Base-by-base conservation (phyloP, 2,329 filamentous ascomycete species). In the Alternaria hordeiaustralica region DNA sequence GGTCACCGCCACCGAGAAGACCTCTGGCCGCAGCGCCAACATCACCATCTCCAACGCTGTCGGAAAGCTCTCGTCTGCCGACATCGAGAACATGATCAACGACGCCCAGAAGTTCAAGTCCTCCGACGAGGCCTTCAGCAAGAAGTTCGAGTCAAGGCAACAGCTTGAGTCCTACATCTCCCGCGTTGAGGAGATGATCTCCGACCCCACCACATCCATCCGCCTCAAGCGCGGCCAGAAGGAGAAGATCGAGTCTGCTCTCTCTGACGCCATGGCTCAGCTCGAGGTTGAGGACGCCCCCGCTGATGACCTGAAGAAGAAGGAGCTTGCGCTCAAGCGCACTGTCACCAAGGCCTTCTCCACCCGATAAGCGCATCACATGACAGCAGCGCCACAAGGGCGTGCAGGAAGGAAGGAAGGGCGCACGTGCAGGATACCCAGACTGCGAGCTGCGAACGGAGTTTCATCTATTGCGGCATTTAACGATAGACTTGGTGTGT, bases 11-110 rank as follows among this genome's bases (percentile, higher is more conserved):
- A 97, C 95, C 51, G 96, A 99, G 89, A 99, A 99, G 90, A 95
- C 93, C 75, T 97, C 96, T 33, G 96, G 96, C 79, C 94, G 96
- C 82, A 96, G 88, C 80, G 96, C 96, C 85, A 99, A 99, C 90
- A 99, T 99, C 84, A 99, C 96, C 82, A 99, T 99, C 85, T 93
- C 93, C 85, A 99, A 99, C 90, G 97, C 96, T 64, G 95, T 99
- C 78, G 96, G 96, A 83, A 99, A 99, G 88, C 93, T 99, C 74
- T 97, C 94, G 68, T 92, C 91, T 58, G 84, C 85, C 68, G 96
- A 99, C 86, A 99, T 99, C 72, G 96, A 99, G 88, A 94, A 89
- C 87, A 98, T 98, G 95, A 93, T 99, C 82, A 92, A 86, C 82
- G 92, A 99, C 76, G 96, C 96, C 78, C 94, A 95, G 87, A 96